Evolutionary conservation across 139 green algal species (phyloP).

Genomic region (Coelastrella sp.): DNA sequence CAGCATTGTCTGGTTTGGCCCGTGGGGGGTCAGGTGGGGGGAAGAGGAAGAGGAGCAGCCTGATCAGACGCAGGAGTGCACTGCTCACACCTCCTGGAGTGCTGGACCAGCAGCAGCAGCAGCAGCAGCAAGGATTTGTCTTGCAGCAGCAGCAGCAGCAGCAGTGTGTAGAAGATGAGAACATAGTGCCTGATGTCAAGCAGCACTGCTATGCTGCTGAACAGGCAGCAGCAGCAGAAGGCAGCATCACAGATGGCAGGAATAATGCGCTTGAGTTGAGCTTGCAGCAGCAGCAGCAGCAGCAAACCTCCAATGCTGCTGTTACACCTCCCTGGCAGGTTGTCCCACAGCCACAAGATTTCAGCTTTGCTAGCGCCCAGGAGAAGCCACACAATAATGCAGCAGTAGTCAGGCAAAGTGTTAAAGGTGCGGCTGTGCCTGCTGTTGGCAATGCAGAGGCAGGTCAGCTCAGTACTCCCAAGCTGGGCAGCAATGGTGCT

Average conservation of each 20-base stretch:
- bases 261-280: neutral
- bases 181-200: no score
- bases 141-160: slow-evolving; percentile 11
- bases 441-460: neutral
- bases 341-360: neutral
- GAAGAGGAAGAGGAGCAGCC: neutral
- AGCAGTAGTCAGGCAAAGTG: neutral
- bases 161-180: no score
- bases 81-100: neutral
- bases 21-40: neutral
- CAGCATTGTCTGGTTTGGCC: neutral
- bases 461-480: neutral
- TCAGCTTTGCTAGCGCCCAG: neutral
- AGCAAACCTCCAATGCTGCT: neutral
- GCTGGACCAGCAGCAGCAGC: neutral
- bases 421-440: neutral
- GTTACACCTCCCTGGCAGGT: neutral
- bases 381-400: neutral
- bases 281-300: neutral
- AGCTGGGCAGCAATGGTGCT: neutral
- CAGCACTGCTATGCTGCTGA: neutral
- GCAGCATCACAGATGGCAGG: neutral
- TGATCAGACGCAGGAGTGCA: neutral
- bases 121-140: slow-evolving; percentile 11
- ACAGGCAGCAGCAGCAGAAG: neutral